phyloP scores from a whole-genome alignment of 805 yeast species.

The Kodamaea kaohsiungensis region DNA sequence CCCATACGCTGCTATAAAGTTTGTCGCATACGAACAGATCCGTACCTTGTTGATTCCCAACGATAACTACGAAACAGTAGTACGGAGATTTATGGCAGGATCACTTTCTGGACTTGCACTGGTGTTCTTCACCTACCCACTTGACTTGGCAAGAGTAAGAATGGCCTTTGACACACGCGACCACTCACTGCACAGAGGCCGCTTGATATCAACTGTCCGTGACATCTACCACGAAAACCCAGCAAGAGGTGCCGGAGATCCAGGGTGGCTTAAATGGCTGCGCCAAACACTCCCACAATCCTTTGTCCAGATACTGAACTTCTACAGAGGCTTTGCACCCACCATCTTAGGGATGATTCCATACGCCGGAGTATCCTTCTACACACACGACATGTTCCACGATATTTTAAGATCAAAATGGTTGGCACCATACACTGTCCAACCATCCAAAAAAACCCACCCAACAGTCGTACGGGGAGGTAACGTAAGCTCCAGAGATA shows the following conservation, averaged over 20 bases:
- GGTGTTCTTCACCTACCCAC: slow-evolving; percentile 88
- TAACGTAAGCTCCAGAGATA: slow-evolving; percentile 33
- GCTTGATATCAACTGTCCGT: slow-evolving; percentile 31
- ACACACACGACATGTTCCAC: slow-evolving; percentile 89
- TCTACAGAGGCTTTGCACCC: slow-evolving; percentile 92
- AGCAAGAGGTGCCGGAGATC: slow-evolving; percentile 34
- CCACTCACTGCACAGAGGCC: slow-evolving; percentile 33
- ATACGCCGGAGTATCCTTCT: slow-evolving; percentile 96
- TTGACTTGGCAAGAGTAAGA: slow-evolving; percentile 87
- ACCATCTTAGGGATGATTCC: slow-evolving; percentile 96
- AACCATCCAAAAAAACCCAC: slow-evolving; percentile 15
- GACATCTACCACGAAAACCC: slow-evolving; percentile 39
- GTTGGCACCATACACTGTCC: slow-evolving; percentile 55
- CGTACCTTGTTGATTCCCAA: slow-evolving; percentile 76
- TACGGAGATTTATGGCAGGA: slow-evolving; percentile 82
- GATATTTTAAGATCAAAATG: slow-evolving; percentile 72
- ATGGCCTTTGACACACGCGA: slow-evolving; percentile 80
- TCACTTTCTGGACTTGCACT: slow-evolving; percentile 86
- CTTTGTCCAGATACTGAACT: slow-evolving; percentile 54
- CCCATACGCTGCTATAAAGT: slow-evolving; percentile 96
- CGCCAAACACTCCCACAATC: slow-evolving; percentile 33
- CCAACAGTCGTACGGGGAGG: slow-evolving; percentile 13
- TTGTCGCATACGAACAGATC: slow-evolving; percentile 94
- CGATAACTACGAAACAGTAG: slow-evolving; percentile 72
- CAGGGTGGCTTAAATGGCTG: slow-evolving; percentile 37